Evolutionary conservation across 176 grass and related monocot genomes (phyloP).

Genomic region (Chloris gayana): DNA sequence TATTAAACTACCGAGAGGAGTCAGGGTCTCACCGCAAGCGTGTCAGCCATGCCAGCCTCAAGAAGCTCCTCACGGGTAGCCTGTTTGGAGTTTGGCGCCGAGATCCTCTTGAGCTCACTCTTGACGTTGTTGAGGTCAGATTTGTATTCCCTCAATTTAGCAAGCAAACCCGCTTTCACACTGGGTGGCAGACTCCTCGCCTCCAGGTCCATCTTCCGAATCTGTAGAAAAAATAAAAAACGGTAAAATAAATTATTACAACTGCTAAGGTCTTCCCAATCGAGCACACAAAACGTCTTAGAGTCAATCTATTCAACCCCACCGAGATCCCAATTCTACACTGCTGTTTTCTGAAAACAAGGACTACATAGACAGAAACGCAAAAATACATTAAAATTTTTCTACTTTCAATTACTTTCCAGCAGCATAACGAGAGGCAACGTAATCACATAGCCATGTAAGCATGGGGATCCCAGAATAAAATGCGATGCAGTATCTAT

Average conservation of each 20-base stretch:
- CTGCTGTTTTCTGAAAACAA: too few relatives aligned
- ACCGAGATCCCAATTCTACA: background rate
- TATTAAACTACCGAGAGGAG: background rate
- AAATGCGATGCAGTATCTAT: slow-evolving; percentile 12
- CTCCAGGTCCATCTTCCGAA: slow-evolving; percentile 95
- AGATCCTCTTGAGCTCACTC: slow-evolving; percentile 70
- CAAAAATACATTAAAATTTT: background rate
- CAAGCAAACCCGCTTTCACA: slow-evolving; percentile 75
- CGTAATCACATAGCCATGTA: background rate
- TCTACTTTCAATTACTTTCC: slow-evolving; percentile 7
- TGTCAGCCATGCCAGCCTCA: slow-evolving; percentile 84
- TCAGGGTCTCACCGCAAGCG: slow-evolving; percentile 50
- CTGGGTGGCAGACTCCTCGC: slow-evolving; percentile 85
- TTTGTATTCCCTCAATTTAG: slow-evolving; percentile 91
- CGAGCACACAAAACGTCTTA: background rate
- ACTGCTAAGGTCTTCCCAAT: background rate
- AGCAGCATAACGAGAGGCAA: background rate
- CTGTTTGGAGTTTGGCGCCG: slow-evolving; percentile 60
- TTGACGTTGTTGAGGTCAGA: slow-evolving; percentile 87
- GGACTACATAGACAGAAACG: background rate
- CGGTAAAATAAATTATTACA: background rate
- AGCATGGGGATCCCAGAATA: background rate
- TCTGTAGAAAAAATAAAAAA: slow-evolving; percentile 33
- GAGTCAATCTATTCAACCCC: background rate
- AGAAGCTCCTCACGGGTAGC: slow-evolving; percentile 79